Evolutionary conservation across 108 stramenopile genomes (phyloP).

Genomic region (Aurantiochytrium sp.): DNA sequence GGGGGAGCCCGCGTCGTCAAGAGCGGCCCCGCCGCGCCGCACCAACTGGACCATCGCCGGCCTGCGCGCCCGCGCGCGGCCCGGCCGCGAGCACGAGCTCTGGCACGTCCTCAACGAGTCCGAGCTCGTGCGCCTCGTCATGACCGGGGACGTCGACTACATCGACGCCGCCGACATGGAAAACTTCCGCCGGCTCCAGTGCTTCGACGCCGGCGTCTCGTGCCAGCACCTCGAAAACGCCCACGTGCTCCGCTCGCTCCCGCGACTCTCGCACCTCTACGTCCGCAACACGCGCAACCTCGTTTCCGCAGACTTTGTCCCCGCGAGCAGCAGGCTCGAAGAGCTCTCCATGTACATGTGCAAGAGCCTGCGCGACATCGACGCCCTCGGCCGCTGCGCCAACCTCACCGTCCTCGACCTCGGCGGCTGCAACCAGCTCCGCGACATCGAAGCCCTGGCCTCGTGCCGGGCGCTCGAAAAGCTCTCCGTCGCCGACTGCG

Average conservation of each 20-base stretch:
- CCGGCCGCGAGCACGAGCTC: background rate
- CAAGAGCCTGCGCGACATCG: background rate
- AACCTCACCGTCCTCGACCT: background rate
- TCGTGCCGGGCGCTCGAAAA: background rate
- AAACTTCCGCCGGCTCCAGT: background rate
- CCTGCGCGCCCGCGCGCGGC: background rate
- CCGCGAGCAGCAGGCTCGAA: background rate
- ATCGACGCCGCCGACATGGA: background rate
- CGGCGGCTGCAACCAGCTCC: background rate
- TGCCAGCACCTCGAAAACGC: background rate
- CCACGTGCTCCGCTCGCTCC: background rate
- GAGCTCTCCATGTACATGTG: conserved; percentile 26
- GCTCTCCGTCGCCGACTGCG: background rate
- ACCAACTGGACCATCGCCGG: background rate
- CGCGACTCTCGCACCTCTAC: background rate
- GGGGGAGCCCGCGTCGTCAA: background rate
- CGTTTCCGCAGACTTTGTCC: background rate
- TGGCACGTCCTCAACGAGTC: background rate
- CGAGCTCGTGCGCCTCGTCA: background rate
- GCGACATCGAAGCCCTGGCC: background rate
- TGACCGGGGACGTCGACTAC: background rate
- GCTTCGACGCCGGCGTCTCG: conserved; percentile 12
- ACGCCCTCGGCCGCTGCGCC: background rate
- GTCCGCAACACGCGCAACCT: background rate
- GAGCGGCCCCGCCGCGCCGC: background rate